phyloP scores from a whole-genome alignment of 2,329 filamentous ascomycete species.

The Pestalotiopsis sp. region DNA sequence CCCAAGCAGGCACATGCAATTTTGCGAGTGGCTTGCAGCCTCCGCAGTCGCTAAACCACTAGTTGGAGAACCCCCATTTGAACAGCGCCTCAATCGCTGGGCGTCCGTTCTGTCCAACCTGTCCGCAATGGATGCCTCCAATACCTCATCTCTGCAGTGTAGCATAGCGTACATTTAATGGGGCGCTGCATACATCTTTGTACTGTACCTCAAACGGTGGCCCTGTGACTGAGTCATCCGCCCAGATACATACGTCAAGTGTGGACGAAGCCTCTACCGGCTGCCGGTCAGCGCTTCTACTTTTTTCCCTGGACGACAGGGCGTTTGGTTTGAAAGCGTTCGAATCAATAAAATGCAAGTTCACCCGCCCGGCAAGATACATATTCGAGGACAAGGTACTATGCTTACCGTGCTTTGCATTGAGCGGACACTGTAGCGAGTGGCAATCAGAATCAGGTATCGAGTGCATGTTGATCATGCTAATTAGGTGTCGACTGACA shows the following conservation, averaged over 20 bases:
- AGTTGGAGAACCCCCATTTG: background rate
- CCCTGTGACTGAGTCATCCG: background rate
- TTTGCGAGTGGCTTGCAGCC: background rate
- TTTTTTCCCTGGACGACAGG: background rate
- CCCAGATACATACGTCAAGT: background rate
- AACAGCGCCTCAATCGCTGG: background rate
- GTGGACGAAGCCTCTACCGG: background rate
- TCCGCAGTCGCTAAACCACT: background rate
- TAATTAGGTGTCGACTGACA: too few relatives aligned
- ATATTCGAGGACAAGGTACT: too few relatives aligned
- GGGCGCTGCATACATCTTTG: background rate
- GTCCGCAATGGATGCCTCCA: background rate
- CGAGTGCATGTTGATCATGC: too few relatives aligned
- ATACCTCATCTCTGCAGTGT: background rate
- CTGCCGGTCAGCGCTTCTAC: background rate
- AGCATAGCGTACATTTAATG: background rate
- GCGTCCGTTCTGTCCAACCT: background rate
- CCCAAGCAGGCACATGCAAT: conserved; percentile 2
- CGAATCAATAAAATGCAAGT: background rate
- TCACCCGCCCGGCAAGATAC: too few relatives aligned
- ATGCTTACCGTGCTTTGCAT: too few relatives aligned
- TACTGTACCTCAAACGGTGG: background rate
- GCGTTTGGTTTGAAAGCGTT: background rate
- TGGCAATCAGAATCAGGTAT: too few relatives aligned
- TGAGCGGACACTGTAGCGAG: too few relatives aligned